Percentiles rank a stretch among this genome's conserved stretches.
Conservation (phyloP, 768 basidiomycete genomes). For the Hysterangium stoloniferum region DNA sequence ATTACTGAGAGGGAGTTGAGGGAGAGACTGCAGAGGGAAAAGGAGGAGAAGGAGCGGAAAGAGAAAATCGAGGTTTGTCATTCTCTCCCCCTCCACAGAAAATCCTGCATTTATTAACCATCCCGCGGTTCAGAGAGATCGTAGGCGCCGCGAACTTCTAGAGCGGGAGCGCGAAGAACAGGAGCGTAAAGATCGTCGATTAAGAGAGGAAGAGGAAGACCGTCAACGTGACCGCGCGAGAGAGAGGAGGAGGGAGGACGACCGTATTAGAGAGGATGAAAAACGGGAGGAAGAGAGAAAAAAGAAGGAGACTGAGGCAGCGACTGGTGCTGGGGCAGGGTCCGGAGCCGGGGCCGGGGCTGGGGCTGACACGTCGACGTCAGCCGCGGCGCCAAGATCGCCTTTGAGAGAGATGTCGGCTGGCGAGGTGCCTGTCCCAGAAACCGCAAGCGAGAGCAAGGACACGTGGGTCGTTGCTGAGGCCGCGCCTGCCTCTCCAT, state of each 20-base stretch:
- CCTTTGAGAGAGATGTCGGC: not conserved
- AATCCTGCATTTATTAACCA: constrained; percentile 10
- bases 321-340: constrained; percentile 13
- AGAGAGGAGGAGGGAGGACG: constrained; percentile 48
- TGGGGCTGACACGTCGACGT: constrained; percentile 19
- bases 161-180: constrained; percentile 27
- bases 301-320: constrained; percentile 30
- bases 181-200: constrained; percentile 39
- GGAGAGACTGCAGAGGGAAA: constrained; percentile 66
- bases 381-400: constrained; percentile 15
- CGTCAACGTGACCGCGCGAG: constrained; percentile 30
- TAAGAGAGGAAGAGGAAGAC: constrained; percentile 55
- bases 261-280: constrained; percentile 40
- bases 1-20: constrained; percentile 64
- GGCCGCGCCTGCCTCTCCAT: not conserved
- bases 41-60: constrained; percentile 54
- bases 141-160: constrained; percentile 34
- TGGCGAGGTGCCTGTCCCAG: constrained; percentile 15
- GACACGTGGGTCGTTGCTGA: constrained; percentile 9
- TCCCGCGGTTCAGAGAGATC: constrained; percentile 29
- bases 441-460: constrained; percentile 20
- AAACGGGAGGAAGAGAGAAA: constrained; percentile 52
- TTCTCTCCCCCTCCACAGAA: not conserved
- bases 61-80: constrained; percentile 57
- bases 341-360: constrained; percentile 16